Conservation (phyloP, 192 early-diverging fungal species). For the Gonapodya sp. region DNA sequence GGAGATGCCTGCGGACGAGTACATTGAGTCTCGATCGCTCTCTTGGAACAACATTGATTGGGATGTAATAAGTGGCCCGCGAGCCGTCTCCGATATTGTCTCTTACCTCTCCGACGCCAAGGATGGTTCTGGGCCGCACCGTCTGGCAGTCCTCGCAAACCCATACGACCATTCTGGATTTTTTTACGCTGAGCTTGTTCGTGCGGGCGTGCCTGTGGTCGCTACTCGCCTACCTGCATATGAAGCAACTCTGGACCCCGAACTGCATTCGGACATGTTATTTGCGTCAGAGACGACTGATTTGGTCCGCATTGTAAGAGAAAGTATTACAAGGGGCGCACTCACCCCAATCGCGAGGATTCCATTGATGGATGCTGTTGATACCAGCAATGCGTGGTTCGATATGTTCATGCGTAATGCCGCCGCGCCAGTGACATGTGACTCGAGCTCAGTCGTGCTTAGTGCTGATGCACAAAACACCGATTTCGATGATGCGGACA, state of each 20-base stretch:
- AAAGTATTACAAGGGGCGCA: neutral
- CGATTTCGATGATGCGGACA: slow-evolving; percentile 11
- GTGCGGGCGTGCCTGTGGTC: neutral
- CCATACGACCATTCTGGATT: neutral
- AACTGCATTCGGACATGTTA: neutral
- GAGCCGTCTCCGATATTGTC: slow-evolving; percentile 5
- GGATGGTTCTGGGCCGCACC: neutral
- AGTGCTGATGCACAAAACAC: slow-evolving; percentile 10
- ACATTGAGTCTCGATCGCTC: slow-evolving; percentile 21
- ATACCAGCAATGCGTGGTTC: neutral
- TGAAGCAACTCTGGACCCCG: neutral
- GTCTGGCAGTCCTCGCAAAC: neutral
- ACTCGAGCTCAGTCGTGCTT: slow-evolving; percentile 4
- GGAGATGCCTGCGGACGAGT: slow-evolving; percentile 26
- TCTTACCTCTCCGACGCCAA: neutral
- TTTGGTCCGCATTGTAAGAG: slow-evolving; percentile 8
- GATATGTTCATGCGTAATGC: neutral
- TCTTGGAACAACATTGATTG: slow-evolving; percentile 24
- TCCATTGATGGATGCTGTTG: neutral
- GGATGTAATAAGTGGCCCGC: neutral
- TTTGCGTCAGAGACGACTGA: neutral
- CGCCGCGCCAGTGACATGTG: slow-evolving; percentile 5
- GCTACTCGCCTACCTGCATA: neutral
- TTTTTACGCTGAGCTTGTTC: neutral
- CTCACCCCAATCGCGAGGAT: neutral